Evolutionary conservation across 1,139 yeast species (phyloP), one percentile per base, ranked within the genome.

Genomic region (Kodamaea ohmeri): DNA sequence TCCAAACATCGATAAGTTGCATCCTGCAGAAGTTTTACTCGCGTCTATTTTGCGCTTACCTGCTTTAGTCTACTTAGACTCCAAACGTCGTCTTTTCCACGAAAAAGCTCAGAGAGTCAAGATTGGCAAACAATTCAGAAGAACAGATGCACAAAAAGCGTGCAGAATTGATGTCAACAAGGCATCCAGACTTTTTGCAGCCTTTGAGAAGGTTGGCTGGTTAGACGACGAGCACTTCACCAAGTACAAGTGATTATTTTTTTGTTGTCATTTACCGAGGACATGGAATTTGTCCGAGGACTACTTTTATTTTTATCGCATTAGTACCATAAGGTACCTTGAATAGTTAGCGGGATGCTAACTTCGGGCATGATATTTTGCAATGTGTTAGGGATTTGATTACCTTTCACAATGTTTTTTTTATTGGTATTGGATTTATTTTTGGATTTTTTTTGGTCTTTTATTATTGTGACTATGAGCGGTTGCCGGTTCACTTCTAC

Each of bases 141-240:
- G 97, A 65, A 92, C 97, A 0, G 98, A 92, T 61, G 95, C 97
- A 11, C 97, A 92, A 63, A 90, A 92, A 71, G 96, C 97, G 7
- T 90, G 97, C 60, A 79, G 96, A 50, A 90, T 92, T 47, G 98
- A 92, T 63, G 98, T 92, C 41, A 92, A 92, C 63, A 92, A 92
- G 63, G 97, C 97, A 1, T 83, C 95, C 39, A 75, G 97, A 52
- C 68, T 92, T 41, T 92, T 80, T 70, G 94, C 95, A 21, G 94
- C 97, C 21, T 92, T 80, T 60, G 97, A 92, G 62, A 85, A 83
- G 62, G 95, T 87, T 30, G 97, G 97, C 34, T 92, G 97, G 97
- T 77, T 92, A 46, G 77, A 86, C 21, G 40, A 90, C 61, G 69
- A 70, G 31, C 78, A 80, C 60, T 88, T 90, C 61, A 67, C 63